Percentiles rank a stretch among this genome's conserved stretches.
Evolutionary conservation across 2,329 filamentous ascomycete genomes (phyloP).

Genomic region (Fusarium citri): DNA sequence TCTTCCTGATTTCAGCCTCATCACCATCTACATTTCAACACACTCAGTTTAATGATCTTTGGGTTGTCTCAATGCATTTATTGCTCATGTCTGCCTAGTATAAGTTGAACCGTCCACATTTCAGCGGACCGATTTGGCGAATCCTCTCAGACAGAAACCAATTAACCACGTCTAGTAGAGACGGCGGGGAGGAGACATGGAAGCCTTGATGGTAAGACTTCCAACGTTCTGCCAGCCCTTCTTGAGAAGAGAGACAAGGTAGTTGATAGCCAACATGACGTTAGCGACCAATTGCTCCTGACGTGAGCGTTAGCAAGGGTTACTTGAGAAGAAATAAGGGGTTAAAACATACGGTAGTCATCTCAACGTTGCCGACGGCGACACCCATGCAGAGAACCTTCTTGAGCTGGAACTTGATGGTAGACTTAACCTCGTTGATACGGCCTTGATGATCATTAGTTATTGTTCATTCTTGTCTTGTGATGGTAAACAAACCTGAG

Average conservation of each 20-base stretch:
- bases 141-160: constrained; percentile 40
- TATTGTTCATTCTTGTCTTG: background rate
- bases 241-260: constrained; percentile 99
- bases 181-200: constrained; percentile 98
- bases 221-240: constrained; percentile 99
- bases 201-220: constrained; percentile 99
- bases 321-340: background rate
- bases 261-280: constrained; percentile 99
- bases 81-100: constrained; percentile 36
- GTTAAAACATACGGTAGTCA: constrained; percentile 65
- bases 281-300: constrained; percentile 96
- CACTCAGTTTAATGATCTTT: background rate
- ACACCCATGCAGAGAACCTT: constrained; percentile 99
- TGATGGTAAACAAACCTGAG: constrained; percentile 55
- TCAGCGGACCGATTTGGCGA: constrained; percentile 34
- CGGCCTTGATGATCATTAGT: constrained; percentile 63
- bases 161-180: constrained; percentile 78
- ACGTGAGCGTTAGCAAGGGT: background rate
- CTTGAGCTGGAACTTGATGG: constrained; percentile 99
- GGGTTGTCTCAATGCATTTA: constrained; percentile 32
- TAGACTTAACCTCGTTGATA: constrained; percentile 99
- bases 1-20: background rate
- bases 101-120: constrained; percentile 33
- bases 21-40: background rate
- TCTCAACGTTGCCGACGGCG: constrained; percentile 97